Percentiles rank a stretch among this genome's conserved stretches.
These are phyloP conservation scores for Rubia balearica DNA, from an alignment of 305 asterid genomes.

Conservation along the genomic window DNA sequence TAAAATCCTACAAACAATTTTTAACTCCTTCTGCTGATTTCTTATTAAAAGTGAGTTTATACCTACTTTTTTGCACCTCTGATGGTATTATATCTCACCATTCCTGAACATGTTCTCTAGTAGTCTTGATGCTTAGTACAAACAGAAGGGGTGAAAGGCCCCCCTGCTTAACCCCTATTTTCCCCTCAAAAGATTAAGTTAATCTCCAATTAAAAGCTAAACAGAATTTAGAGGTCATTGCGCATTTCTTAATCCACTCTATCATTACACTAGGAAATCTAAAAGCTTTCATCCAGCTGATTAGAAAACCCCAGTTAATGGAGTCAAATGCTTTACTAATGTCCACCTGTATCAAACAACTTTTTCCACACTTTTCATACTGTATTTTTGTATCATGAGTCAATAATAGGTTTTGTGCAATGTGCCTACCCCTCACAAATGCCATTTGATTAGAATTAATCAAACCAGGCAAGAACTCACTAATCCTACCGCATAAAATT, in stretches of 20 bases:
- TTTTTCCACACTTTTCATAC: neutral
- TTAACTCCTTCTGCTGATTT: no score
- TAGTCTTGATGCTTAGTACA: no score
- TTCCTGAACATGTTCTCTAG: no score
- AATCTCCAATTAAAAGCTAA: no score
- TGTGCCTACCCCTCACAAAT: neutral
- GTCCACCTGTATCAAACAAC: neutral
- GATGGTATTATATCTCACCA: no score
- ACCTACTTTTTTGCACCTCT: no score
- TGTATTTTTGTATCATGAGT: neutral
- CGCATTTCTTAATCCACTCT: neutral
- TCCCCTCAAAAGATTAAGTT: no score
- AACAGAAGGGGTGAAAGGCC: no score
- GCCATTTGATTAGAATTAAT: neutral
- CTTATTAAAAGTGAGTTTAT: no score
- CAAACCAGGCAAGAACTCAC: rapidly evolving
- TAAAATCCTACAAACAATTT: no score
- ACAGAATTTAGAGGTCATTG: neutral
- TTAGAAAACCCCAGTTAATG: neutral
- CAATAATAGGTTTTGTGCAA: neutral
- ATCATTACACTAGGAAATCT: neutral
- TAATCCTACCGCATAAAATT: neutral
- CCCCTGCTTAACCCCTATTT: no score
- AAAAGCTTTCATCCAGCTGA: neutral
- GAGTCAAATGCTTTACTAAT: neutral